Base-by-base conservation (phyloP, 2,329 filamentous ascomycete genomes). In the Alternaria atra region DNA sequence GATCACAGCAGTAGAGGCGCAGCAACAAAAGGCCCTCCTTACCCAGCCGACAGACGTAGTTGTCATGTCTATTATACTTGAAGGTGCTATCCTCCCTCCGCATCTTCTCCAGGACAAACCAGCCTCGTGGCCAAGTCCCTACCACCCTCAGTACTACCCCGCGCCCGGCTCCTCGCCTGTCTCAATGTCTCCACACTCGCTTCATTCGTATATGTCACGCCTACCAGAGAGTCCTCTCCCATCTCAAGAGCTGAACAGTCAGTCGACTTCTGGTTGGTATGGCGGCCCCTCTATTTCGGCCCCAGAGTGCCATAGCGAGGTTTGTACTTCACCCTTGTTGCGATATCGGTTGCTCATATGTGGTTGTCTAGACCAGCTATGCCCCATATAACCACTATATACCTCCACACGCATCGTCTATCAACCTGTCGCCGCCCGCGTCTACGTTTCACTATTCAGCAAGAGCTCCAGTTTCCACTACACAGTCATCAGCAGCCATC, bases 41-140 rank as follows among this genome's bases (percentile, higher is more conserved):
- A 35, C 55, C 52, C 54, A 58, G 51, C 48, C 58, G 37, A 46
- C 59, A 64, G 37, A 52, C 55, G 53, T 55, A 60, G 61, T 62
- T 61, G 66, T 60, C 60, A 79, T 79, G 76, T 73, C 75, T 61
- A 68, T 73, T 58, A 68, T 74, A 64, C 67, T 77, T 67, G 73
- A 77, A 69, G 65, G 67, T 71, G 63, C 73, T 65, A 71, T 73
- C 67, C 74, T 73, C 68, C 73, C 71, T 69, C 72, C 74, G 40
- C 74, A 76, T 69, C 70, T 75, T 37, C 71, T 74, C 65, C 67
- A 70, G 39, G 66, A 61, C 39, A 72, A 64, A 51, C 55, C 69
- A 52, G 58, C 68, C 53, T 69, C 68, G 58, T 78, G 74, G 75
- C 68, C 73, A 32, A 67, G 60, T 52, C 59, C 72, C 30, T 75